A percentile compares a stretch with the other conserved stretches of the same genome.
These are phyloP conservation scores for Stemphylium lycopersici DNA, from an alignment of 2,329 filamentous ascomycete species.

Conservation along the genomic window DNA sequence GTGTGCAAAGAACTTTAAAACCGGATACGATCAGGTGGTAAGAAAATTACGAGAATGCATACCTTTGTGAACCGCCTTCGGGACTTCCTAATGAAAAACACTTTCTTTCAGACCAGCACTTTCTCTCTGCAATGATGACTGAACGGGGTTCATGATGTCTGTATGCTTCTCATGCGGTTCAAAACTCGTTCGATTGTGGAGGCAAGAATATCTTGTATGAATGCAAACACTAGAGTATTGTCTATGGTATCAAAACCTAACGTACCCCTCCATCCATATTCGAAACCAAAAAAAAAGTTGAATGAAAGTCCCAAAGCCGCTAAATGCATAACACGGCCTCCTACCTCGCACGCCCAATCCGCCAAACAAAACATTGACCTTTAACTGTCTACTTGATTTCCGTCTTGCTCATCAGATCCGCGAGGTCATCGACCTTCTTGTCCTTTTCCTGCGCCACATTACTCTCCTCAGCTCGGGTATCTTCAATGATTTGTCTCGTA, in stretches of 20 bases:
- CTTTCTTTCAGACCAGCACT: neutral
- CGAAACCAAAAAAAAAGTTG: neutral
- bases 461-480: slow-evolving; percentile 74
- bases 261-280: neutral
- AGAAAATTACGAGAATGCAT: neutral
- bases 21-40: neutral
- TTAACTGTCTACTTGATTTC: slow-evolving; percentile 39
- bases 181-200: neutral
- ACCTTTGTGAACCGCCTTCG: neutral
- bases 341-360: neutral
- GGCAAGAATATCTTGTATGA: neutral
- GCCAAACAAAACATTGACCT: neutral
- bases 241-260: slow-evolving; percentile 11
- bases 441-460: slow-evolving; percentile 74
- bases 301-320: slow-evolving; percentile 2
- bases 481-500: slow-evolving; percentile 66
- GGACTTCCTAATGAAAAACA: neutral
- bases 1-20: neutral
- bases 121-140: no score
- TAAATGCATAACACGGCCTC: slow-evolving; percentile 13
- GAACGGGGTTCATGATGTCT: no score
- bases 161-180: no score
- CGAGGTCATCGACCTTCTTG: slow-evolving; percentile 80
- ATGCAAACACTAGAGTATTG: neutral
- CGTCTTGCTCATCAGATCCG: slow-evolving; percentile 77